Evolutionary conservation across 225 moss, liverwort and hornwort genomes (phyloP), one percentile per base, ranked within the genome.

Genomic region (Physcomitrellopsis africana): DNA sequence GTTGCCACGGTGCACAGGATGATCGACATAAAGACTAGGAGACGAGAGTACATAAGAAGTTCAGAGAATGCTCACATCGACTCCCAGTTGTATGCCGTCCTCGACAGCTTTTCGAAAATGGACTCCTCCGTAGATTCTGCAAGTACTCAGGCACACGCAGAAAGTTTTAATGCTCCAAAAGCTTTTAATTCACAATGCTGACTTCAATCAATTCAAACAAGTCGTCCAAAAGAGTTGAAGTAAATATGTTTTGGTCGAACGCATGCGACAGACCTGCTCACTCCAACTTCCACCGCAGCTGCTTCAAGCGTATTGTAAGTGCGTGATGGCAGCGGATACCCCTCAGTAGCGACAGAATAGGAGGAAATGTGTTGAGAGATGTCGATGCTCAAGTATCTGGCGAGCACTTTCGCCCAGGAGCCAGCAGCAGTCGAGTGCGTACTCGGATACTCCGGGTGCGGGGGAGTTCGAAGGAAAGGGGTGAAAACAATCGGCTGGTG

Each of bases 361-460:
- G 81, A 0, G 3, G 86, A 83, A 13, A 85, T 70, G 49, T 67
- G 11, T 3, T 84, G 26, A 11, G 84, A 65, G 54, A 52, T 22
- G 0, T 15, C 0, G 23, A 91, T 80, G 17, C 81, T 68, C 24
- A 94, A 70, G 67, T 78, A 82, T 26, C 82, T 86, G 26, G 92
- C 77, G 46, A 94, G 22, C 60, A 89, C 75, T 42, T 82, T 3
- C 15, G 81, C 92, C 86, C 87, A 94, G 11, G 84, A 70, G 51
- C 92, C 94, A 3, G 86, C 78, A 37, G 83, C 87, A 20, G 89
- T 71, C 8, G 90, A 84, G 85, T 94, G 94, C 49, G 86, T 86
- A 83, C 91, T 94, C 11, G 91, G 91, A 60, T 85, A 94, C 80
- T 94, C 94, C 4, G 94, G 94, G 65, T 91, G 91, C 3, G 90